Evolutionary conservation across 2,329 filamentous ascomycete genomes (phyloP), one percentile per base, ranked within the genome.

Genomic region (Pleoardoris graminearum): DNA sequence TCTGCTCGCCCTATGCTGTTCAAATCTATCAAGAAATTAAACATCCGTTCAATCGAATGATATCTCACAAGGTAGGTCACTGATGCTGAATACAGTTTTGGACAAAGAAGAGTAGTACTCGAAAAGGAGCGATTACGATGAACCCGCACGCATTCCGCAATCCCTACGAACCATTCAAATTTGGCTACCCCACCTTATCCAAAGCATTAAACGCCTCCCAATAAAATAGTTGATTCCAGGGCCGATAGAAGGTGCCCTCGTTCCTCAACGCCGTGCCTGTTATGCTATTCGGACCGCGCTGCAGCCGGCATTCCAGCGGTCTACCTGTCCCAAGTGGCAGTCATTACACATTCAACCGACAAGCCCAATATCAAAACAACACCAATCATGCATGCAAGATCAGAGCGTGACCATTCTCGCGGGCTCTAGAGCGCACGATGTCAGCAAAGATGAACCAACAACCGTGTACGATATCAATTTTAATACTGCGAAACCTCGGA

Each of bases 401-500:
- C 39, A 53, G 25, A 53, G 37, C 12, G 45, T 48, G 27, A 25
- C 36, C 17, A 53, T 21, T 33, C 50, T 49, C 49, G 43, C 57
- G 43, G 53, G 56, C 42, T 54, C 64, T 65, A 55, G 22, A 51
- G 22, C 46, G 38, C 45, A 52, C 50, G 50, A 44, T 16, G 39
- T 50, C 42, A 54, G 49, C 65, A 49, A 67, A 56, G 55, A 45
- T 53, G 46, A 44, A 33, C 16, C 27, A 54, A 47, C 27, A 30
- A 51, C 29, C 51, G 17, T 41, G 5, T 35, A 60, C 22, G 32
- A 43, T 35, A 36, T 25, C 25, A 39, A 21, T 53, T n/a, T 59
- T 65, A 72, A 61, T 72, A 72, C 66, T 68, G 67, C 50, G 69
- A 66, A 42, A 70, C 57, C 58, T 70, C 68, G 46, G 67, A 68